phyloP scores from a whole-genome alignment of 208 protist genomes.

The Leishmania lainsoni region DNA sequence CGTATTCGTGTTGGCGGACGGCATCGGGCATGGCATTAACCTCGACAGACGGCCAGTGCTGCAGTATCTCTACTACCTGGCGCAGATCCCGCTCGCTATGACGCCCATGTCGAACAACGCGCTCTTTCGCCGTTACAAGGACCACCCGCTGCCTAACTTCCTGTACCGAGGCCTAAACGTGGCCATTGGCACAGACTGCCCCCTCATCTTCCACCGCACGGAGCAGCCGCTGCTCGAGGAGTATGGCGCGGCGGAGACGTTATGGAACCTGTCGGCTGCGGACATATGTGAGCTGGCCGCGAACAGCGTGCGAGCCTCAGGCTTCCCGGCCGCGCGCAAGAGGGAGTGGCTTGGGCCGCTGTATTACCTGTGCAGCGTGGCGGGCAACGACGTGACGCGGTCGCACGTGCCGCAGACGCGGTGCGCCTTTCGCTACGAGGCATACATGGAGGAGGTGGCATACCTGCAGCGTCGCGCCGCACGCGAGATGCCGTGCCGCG shows the following conservation, averaged over 20 bases:
- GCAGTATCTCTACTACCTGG: constrained; percentile 98
- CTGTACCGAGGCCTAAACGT: constrained; percentile 96
- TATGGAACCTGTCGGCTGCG: constrained; percentile 80
- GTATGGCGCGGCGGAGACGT: constrained; percentile 86
- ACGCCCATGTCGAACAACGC: constrained; percentile 98
- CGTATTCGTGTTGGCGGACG: constrained; percentile 82
- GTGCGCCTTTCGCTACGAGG: constrained; percentile 93
- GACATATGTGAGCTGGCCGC: constrained; percentile 88
- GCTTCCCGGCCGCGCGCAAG: constrained; percentile 75
- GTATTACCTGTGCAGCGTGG: constrained; percentile 64
- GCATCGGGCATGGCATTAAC: constrained; percentile 97
- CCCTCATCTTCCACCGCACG: constrained; percentile 97
- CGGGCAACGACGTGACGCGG: constrained; percentile 86
- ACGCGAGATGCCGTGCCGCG: constrained; percentile 40
- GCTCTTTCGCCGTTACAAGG: constrained; percentile 96
- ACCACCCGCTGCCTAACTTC: constrained; percentile 95
- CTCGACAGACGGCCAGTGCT: constrained; percentile 91
- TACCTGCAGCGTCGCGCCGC: constrained; percentile 67
- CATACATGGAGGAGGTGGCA: constrained; percentile 84
- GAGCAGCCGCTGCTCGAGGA: constrained; percentile 92
- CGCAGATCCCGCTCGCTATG: constrained; percentile 96
- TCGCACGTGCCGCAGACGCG: constrained; percentile 96
- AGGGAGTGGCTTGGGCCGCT: constrained; percentile 67
- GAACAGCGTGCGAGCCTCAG: constrained; percentile 77
- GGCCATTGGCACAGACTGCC: constrained; percentile 94